Base-by-base conservation (phyloP, 2,329 filamentous ascomycete genomes). In the Arachnomyces sp. region DNA sequence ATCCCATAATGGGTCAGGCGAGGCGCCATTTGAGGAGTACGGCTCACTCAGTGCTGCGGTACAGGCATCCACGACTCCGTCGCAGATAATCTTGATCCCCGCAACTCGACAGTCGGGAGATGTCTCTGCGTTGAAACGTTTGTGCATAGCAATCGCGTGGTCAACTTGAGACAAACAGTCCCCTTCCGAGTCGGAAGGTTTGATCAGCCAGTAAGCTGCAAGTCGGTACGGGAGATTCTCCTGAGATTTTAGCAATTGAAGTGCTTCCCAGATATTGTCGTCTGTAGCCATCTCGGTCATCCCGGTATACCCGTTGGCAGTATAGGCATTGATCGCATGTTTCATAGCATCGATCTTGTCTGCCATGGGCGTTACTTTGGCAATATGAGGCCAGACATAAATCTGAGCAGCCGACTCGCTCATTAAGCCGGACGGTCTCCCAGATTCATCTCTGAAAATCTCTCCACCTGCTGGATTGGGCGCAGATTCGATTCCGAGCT, bases 251-350 rank as follows among this genome's bases (percentile, higher is more conserved):
- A 71, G 55, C 4, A 60, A 52, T 3, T 65, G 53, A 15, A 73
- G 49, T 0, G 68, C 59, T 32, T 63, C 63, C 70, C 70, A 74
- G 1, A 60, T 59, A 15, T 60, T 59, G 28, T 73, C 69, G 39
- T 73, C 68, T 68, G 72, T 73, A 14, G 69, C 71, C 71, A 73
- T 73, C 34, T 73, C 71, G 5, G 73, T 60, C 28, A 71, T 54
- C 2, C 69, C 68, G 0, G 71, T 73, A 40, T 68, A 70, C 1
- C 71, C 71, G 0, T 62, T 63, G 0, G 59, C 53, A 18, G 65
- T 66, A 42, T 72, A 73, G 7, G 63, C 59, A 0, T 51, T 45
- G 34, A 70, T 59, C 0, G 67, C 70, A 2, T 60, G 54, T 14
- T 58, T 55, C 29, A 73, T 47, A 0, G 66, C 62, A 4, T 47